A percentile compares a stretch with the other conserved stretches of the same genome.
These are phyloP conservation scores for Mycena vulgaris DNA, from an alignment of 768 basidiomycete species.

Conservation along the genomic window DNA sequence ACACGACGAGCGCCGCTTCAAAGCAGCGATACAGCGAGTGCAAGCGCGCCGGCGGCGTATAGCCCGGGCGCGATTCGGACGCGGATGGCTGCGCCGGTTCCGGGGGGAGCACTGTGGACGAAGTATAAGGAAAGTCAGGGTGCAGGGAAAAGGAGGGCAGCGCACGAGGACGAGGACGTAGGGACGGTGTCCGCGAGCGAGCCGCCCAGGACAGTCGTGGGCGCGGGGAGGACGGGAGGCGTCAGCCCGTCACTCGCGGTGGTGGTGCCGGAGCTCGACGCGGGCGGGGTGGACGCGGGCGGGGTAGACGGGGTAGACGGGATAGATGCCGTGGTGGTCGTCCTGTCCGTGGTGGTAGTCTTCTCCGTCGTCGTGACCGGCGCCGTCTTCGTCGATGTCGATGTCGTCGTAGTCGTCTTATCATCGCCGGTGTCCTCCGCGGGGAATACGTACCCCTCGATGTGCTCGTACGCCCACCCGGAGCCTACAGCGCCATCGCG, in stretches of 20 bases:
- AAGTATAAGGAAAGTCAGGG: not conserved
- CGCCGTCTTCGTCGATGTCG: too few species aligned
- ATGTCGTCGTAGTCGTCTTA: too few species aligned
- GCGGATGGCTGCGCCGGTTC: not conserved
- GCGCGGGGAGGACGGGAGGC: not conserved
- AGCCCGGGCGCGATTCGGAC: too few species aligned
- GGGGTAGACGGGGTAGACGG: not conserved
- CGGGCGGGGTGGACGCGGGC: too few species aligned
- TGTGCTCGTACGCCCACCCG: not conserved
- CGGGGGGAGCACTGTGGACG: not conserved
- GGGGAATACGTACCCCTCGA: not conserved
- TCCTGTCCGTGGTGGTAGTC: not conserved
- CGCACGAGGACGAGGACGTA: not conserved
- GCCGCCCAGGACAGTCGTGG: not conserved
- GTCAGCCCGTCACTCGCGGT: not conserved
- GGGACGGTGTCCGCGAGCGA: not conserved
- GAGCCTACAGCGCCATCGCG: not conserved
- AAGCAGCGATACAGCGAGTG: too few species aligned
- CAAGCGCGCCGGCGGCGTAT: too few species aligned
- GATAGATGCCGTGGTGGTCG: not conserved
- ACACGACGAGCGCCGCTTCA: too few species aligned
- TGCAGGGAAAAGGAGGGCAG: too few species aligned
- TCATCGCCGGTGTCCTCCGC: too few species aligned
- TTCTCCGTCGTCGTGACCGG: not conserved
- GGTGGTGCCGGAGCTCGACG: not conserved